A percentile compares a stretch with the other conserved stretches of the same genome.
phyloP scores from a whole-genome alignment of 2,329 filamentous ascomycete species.

The Venturia effusa region DNA sequence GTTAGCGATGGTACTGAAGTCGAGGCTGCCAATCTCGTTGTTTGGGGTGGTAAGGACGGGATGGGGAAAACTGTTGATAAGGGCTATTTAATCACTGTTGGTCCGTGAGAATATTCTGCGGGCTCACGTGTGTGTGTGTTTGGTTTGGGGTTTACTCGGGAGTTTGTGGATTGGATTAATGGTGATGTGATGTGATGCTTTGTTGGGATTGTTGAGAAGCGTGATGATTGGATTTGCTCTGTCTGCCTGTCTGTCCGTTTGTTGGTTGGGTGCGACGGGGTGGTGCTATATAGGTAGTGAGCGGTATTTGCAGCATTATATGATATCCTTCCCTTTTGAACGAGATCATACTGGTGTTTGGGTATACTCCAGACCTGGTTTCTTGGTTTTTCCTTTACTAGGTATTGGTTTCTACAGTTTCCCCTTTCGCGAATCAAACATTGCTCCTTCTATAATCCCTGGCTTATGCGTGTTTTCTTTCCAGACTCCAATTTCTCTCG shows the following conservation, averaged over 20 bases:
- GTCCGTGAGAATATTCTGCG: constrained; percentile 18
- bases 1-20: constrained; percentile 31
- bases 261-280: no score
- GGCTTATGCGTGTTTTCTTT: no score
- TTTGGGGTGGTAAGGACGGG: constrained; percentile 43
- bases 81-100: constrained; percentile 32
- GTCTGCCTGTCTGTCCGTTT: no score
- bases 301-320: not conserved
- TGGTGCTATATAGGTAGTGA: no score
- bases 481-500: no score
- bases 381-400: not conserved
- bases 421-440: no score
- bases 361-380: not conserved
- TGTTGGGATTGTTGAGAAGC: not conserved
- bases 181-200: not conserved
- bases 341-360: not conserved
- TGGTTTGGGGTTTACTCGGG: not conserved
- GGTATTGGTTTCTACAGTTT: no score
- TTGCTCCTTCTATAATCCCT: no score
- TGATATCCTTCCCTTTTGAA: not conserved
- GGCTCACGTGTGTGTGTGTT: not conserved
- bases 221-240: not conserved
- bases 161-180: not conserved
- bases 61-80: constrained; percentile 30
- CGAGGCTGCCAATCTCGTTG: constrained; percentile 36